Evolutionary conservation across 2,329 filamentous ascomycete genomes (phyloP).

Genomic region (Xylaria sp.): DNA sequence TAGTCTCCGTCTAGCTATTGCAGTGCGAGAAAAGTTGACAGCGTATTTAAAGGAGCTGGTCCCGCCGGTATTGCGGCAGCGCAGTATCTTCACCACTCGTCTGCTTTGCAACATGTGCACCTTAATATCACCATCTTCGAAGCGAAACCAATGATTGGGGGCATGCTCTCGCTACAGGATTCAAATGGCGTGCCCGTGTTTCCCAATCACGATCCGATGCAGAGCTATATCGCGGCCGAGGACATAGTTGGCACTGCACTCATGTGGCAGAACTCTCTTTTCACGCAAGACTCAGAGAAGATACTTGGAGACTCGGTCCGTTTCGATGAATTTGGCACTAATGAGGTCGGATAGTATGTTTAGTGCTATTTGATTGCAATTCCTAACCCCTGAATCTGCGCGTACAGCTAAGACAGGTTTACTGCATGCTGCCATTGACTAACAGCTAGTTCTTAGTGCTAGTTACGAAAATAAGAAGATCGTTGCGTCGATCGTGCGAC

Average conservation of each 20-base stretch:
- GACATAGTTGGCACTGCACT: conserved; percentile 32
- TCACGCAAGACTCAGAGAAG: conserved; percentile 28
- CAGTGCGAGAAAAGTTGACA: neutral
- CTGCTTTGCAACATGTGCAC: neutral
- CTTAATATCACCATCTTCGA: conserved; percentile 34
- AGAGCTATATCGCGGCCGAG: conserved; percentile 32
- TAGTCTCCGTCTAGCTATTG: neutral
- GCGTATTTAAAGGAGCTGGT: neutral
- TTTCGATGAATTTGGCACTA: conserved; percentile 27
- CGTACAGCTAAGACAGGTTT: neutral
- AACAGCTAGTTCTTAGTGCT: neutral
- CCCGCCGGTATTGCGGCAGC: neutral
- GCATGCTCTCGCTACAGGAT: conserved; percentile 28
- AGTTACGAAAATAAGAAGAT: neutral
- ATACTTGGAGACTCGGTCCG: conserved; percentile 23
- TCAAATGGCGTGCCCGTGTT: conserved; percentile 26
- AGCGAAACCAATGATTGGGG: conserved; percentile 27
- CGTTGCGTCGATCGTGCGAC: conserved; percentile 22
- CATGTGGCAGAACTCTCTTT: conserved; percentile 31
- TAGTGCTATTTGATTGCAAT: neutral
- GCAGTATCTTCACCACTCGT: neutral
- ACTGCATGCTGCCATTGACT: neutral
- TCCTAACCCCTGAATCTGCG: neutral
- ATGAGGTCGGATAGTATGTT: conserved; percentile 33
- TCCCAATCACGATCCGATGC: conserved; percentile 28